These are phyloP conservation scores for Raddia guianensis DNA, from an alignment of 176 grass and related monocot genomes.

Conservation along the genomic window DNA sequence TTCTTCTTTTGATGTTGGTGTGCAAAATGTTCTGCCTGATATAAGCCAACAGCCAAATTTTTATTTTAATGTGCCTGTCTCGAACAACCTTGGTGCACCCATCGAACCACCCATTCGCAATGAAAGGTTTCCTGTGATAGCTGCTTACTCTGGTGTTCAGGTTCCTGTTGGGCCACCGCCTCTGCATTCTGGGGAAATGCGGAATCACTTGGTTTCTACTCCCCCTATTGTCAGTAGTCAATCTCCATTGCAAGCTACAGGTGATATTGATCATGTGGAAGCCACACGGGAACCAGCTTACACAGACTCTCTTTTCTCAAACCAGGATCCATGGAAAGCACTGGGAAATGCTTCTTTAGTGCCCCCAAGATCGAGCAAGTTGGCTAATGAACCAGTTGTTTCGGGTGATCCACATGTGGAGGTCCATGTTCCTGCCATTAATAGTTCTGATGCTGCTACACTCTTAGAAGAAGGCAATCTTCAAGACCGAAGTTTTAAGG, in stretches of 20 bases:
- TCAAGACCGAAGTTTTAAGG: constrained; percentile 48
- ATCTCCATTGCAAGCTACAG: constrained; percentile 36
- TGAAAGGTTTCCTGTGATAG: constrained; percentile 43
- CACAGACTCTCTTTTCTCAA: constrained; percentile 75
- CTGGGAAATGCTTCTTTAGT: constrained; percentile 58
- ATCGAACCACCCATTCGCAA: constrained; percentile 37
- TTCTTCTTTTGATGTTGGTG: constrained; percentile 35
- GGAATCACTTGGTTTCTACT: constrained; percentile 45
- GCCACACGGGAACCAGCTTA: constrained; percentile 52
- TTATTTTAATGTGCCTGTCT: constrained; percentile 44
- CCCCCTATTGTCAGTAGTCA: constrained; percentile 38
- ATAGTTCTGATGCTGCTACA: constrained; percentile 54
- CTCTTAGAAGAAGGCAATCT: constrained; percentile 67
- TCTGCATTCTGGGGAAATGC: constrained; percentile 46
- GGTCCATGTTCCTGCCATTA: constrained; percentile 35
- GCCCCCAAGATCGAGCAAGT: constrained; percentile 52
- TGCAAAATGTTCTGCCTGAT: constrained; percentile 38
- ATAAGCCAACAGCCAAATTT: constrained; percentile 41
- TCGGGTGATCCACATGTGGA: constrained; percentile 51
- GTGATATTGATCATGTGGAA: constrained; percentile 38
- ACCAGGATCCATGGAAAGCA: constrained; percentile 76
- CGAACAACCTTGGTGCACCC: constrained; percentile 39
- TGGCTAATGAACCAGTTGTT: constrained; percentile 49
- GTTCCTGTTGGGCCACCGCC: constrained; percentile 39
- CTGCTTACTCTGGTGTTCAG: constrained; percentile 41